Percentiles rank a stretch among this genome's conserved stretches.
Conservation (phyloP, 768 basidiomycete genomes). For the Cystofilobasidium macerans region DNA sequence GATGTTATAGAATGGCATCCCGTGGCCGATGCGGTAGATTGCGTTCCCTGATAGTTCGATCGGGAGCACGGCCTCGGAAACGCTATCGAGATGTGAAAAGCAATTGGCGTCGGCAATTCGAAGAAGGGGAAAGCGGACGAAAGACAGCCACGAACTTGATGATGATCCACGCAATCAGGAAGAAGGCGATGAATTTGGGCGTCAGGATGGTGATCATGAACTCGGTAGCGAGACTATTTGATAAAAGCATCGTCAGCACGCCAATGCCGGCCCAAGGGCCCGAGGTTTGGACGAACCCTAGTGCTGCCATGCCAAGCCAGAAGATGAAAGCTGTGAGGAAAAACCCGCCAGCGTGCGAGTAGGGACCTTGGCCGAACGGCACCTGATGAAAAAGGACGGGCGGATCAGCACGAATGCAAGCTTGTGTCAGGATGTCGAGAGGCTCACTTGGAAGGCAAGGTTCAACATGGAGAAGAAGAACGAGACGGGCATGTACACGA, state of each 20-base stretch:
- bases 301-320: conserved; percentile 35
- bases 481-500: neutral
- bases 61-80: conserved; percentile 43
- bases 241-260: too few species aligned
- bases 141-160: conserved; percentile 21
- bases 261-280: too few species aligned
- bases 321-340: conserved; percentile 40
- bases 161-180: conserved; percentile 33
- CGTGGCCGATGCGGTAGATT: conserved; percentile 49
- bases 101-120: too few species aligned
- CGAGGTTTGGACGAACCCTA: too few species aligned
- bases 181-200: conserved; percentile 38
- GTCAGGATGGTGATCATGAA: conserved; percentile 39
- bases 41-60: conserved; percentile 39
- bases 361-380: conserved; percentile 26
- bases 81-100: conserved; percentile 1
- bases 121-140: neutral
- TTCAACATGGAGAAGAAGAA: conserved; percentile 42
- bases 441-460: conserved; percentile 33
- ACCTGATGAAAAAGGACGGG: too few species aligned
- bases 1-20: conserved; percentile 61
- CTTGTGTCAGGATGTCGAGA: too few species aligned
- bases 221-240: conserved; percentile 37
- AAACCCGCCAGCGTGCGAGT: conserved; percentile 34
- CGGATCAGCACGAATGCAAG: too few species aligned